phyloP scores from a whole-genome alignment of 2,329 filamentous ascomycete genomes.

The Colletotrichum shisoi region DNA sequence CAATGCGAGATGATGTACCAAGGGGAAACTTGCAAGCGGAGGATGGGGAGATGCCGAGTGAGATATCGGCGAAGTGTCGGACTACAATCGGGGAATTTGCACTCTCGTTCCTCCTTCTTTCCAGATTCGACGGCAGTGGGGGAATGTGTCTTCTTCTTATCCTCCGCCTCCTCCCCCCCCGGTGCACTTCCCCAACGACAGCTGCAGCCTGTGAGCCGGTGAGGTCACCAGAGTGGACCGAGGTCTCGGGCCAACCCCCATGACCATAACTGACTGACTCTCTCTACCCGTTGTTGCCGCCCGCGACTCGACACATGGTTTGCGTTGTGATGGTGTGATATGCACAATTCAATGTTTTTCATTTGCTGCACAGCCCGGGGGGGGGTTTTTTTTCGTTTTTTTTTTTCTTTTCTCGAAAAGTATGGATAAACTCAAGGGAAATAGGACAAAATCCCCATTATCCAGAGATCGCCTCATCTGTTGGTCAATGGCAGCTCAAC shows the following conservation, averaged over 20 bases:
- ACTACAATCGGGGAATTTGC: slow-evolving; percentile 24
- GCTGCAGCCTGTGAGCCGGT: slow-evolving; percentile 3
- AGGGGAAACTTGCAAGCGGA: no score
- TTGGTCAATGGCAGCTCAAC: background rate
- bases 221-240: slow-evolving; percentile 34
- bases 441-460: no score
- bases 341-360: background rate
- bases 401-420: background rate
- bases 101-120: background rate
- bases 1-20: no score
- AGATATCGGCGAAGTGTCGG: slow-evolving; percentile 29
- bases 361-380: background rate
- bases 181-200: slow-evolving; percentile 7
- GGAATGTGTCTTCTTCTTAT: slow-evolving; percentile 35
- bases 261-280: slow-evolving; percentile 35
- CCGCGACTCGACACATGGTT: slow-evolving; percentile 28
- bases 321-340: background rate
- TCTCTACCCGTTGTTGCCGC: slow-evolving; percentile 7
- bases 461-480: slow-evolving; percentile 22
- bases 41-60: slow-evolving; percentile 13
- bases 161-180: slow-evolving; percentile 17
- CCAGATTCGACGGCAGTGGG: background rate
- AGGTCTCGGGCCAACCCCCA: slow-evolving; percentile 21
- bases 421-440: no score
- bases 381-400: background rate